Evolutionary conservation across 1,284 basidiomycete genomes (phyloP), one percentile per base, ranked within the genome.

Genomic region (Anthracocystis setariae): DNA sequence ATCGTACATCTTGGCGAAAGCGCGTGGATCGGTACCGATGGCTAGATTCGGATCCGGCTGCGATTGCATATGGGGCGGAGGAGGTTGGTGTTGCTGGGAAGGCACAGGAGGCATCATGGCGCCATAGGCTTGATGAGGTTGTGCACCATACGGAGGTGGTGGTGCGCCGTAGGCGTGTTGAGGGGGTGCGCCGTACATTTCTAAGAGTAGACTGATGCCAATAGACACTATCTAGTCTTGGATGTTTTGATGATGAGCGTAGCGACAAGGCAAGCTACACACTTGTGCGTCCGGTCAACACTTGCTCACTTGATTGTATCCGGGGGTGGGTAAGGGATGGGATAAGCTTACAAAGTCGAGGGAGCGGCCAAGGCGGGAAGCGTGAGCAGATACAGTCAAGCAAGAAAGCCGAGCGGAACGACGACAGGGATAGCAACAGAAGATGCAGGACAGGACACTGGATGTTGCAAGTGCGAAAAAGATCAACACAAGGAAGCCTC

Each of bases 1-100:
- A 69, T 88, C 51, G 73, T 83, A 85, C 83, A 82, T 84, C 46
- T 65, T 64, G 74, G 92, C 90, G 84, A 94, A 94, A 33, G 87
- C 87, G 79, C 87, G 87, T 32, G 92, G 87, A 51, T 85, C 80
- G 46, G 59, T 50, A n/a, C 61, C 60, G 10, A 76, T 57, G 48
- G 52, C 56, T 42, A 50, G 39, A 47, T 54, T 61, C 13, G 49
- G 64, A n/a, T 50, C 56, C 4, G 25, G 40, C 4, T 29, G 37
- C 4, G 25, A 40, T 8, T 29, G 37, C 54, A 48, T 44, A 21
- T 56, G 46, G 15, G 37, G 38, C 17, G 40, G 42, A 29, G 38
- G 37, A 9, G 32, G 49, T 35, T 56, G 61, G 35, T 57, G 61
- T 10, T 46, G 59, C 42, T 45, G 59, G 20, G 46, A 37, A 20